Percentiles rank a stretch among this genome's conserved stretches.
These are phyloP conservation scores for Crithidia thermophila DNA, from an alignment of 208 protist genomes.

Conservation along the genomic window DNA sequence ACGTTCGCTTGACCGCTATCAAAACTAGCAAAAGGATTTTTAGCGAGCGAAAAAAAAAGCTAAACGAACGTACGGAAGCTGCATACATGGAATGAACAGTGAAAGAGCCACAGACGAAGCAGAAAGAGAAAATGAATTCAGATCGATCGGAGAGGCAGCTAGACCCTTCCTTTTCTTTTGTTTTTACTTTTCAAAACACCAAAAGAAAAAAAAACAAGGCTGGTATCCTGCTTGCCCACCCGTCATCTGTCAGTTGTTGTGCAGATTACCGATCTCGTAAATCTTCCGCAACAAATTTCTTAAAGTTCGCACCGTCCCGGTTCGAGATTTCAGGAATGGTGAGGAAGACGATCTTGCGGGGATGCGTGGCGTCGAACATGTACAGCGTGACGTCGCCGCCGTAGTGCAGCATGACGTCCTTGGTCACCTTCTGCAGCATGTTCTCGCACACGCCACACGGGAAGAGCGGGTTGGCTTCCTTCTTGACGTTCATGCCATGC, in stretches of 20 bases:
- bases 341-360: slow-evolving; percentile 80
- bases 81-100: no score
- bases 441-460: slow-evolving; percentile 92
- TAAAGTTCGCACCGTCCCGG: slow-evolving; percentile 71
- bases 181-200: no score
- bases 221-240: no score
- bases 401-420: slow-evolving; percentile 70
- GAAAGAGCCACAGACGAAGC: no score
- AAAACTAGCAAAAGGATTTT: no score
- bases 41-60: no score
- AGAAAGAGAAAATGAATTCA: no score
- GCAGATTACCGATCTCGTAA: slow-evolving; percentile 32
- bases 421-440: slow-evolving; percentile 85
- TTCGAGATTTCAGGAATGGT: slow-evolving; percentile 86
- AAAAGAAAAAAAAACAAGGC: background rate
- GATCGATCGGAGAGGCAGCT: no score
- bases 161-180: no score
- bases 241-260: no score
- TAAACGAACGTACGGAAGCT: no score
- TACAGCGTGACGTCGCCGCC: slow-evolving; percentile 81
- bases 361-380: slow-evolving; percentile 86
- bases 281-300: slow-evolving; percentile 74
- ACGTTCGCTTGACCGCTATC: no score
- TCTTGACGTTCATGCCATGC: slow-evolving; percentile 64
- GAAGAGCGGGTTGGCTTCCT: slow-evolving; percentile 88